Evolutionary conservation across 2,329 filamentous ascomycete genomes (phyloP).

Genomic region (Teratosphaeria nubilosa): DNA sequence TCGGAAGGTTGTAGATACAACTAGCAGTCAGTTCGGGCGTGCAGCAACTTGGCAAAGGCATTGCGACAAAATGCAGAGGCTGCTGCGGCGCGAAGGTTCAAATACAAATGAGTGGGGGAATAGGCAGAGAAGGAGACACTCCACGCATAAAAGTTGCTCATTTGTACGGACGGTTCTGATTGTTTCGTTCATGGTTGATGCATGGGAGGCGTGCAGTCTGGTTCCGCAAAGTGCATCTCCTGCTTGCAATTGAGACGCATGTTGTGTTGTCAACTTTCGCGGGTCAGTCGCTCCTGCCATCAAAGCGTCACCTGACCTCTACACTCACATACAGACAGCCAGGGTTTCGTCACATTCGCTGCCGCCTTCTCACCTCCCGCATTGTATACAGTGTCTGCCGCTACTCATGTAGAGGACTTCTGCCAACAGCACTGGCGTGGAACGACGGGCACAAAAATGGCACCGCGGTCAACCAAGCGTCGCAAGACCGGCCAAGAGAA

Average conservation of each 20-base stretch:
- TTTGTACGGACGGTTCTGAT: not conserved
- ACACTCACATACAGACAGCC: not conserved
- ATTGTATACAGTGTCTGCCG: not conserved
- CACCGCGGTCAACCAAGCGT: conserved; percentile 2
- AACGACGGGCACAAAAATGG: not conserved
- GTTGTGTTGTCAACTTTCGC: not conserved
- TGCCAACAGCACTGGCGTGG: not conserved
- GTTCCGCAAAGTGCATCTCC: not conserved
- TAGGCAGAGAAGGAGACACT: too few species aligned
- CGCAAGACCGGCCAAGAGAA: conserved; percentile 3
- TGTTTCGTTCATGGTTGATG: not conserved
- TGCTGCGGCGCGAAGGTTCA: not conserved
- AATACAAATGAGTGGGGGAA: too few species aligned
- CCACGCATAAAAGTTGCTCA: not conserved
- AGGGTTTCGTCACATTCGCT: not conserved
- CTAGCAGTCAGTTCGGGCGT: not conserved
- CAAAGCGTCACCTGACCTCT: not conserved
- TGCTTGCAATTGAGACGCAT: not conserved
- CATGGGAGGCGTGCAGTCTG: not conserved
- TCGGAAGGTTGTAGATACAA: not conserved
- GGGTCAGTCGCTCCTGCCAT: not conserved
- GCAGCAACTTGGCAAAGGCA: not conserved
- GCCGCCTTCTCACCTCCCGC: too few species aligned
- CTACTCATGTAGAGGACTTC: not conserved
- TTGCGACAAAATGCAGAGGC: not conserved